A percentile compares a stretch with the other conserved stretches of the same genome.
Evolutionary conservation across 2,329 filamentous ascomycete genomes (phyloP).

Genomic region (Penicillium sp.): DNA sequence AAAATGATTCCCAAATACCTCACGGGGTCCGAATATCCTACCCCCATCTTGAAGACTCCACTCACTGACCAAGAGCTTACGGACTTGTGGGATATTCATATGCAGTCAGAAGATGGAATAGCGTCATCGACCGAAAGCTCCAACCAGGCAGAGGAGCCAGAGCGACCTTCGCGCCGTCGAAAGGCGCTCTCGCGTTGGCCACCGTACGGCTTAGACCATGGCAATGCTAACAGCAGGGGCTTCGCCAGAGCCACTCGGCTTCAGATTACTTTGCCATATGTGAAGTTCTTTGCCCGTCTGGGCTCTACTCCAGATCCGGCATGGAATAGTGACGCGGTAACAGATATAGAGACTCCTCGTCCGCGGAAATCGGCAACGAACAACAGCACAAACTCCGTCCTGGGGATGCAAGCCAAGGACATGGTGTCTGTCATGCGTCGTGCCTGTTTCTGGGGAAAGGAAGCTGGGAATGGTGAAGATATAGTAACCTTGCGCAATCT

Average conservation of each 20-base stretch:
- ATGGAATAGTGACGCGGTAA: background rate
- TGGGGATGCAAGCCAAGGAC: slow-evolving; percentile 36
- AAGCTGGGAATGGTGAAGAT: slow-evolving; percentile 36
- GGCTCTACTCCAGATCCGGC: background rate
- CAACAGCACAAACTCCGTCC: slow-evolving; percentile 20
- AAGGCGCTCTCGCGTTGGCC: slow-evolving; percentile 39
- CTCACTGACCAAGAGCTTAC: slow-evolving; percentile 4
- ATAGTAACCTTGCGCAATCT: slow-evolving; percentile 22
- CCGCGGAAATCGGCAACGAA: background rate
- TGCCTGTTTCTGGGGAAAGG: slow-evolving; percentile 42
- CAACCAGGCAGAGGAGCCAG: background rate
- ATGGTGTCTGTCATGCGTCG: slow-evolving; percentile 40
- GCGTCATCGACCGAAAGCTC: background rate
- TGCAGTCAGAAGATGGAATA: slow-evolving; percentile 7
- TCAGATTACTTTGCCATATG: slow-evolving; percentile 30
- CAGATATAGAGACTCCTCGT: background rate
- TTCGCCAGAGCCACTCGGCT: slow-evolving; percentile 21
- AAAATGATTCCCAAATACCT: slow-evolving; percentile 29
- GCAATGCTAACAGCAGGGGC: slow-evolving; percentile 18
- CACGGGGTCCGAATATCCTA: slow-evolving; percentile 30
- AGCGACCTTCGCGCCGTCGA: slow-evolving; percentile 25
- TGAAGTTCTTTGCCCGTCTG: slow-evolving; percentile 23
- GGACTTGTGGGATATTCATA: slow-evolving; percentile 14
- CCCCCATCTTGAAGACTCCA: slow-evolving; percentile 25
- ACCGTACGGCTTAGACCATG: slow-evolving; percentile 35